Base-by-base conservation (phyloP, 2,329 filamentous ascomycete genomes). In the Aspergillus sp. region DNA sequence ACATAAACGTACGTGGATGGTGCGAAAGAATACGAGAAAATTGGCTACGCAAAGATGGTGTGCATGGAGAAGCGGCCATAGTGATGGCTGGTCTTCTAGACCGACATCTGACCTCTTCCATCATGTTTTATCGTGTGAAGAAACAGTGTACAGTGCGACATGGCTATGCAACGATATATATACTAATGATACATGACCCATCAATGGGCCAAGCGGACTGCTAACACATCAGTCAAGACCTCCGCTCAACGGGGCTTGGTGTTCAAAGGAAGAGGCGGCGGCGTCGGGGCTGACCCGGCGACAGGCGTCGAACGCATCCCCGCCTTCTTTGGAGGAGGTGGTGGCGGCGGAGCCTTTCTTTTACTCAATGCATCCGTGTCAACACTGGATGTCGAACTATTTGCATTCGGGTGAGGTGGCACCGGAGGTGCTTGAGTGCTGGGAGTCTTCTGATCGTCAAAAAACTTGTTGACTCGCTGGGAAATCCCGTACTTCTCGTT, bases 321-420 rank as follows among this genome's bases (percentile, higher is more conserved):
- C 47, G 79, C 79, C 69, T 82, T 86, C 76, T 86, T 87, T 36
- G 81, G 80, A 32, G 81, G 80, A 30, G 82, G 82, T n/a, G 84
- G 85, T 2, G 85, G 85, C 3, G 85, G 85, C 15, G 85, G 79
- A 45, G 85, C 82, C 77, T 86, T 85, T 62, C 73, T 78, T 41
- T 69, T 70, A 55, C 67, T 76, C 57, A 65, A 71, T 67, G 55
- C 69, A 70, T 63, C 73, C 58, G 61, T 67, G 69, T 76, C 58
- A 67, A 72, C 60, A 48, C 66, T 67, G 8, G 72, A 72, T 10
- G 59, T 57, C n/a, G 66, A 64, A 52, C 65, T 64, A 59, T 63
- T 66, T 23, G 70, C 60, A 60, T 69, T 67, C 4, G 68, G 65
- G 36, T 67, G 69, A 49, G 66, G 70, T 17, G 61, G 71, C 41